Evolutionary conservation across 140 eudicot species (phyloP), one percentile per base, ranked within the genome.

Genomic region (Anethum foeniculum): DNA sequence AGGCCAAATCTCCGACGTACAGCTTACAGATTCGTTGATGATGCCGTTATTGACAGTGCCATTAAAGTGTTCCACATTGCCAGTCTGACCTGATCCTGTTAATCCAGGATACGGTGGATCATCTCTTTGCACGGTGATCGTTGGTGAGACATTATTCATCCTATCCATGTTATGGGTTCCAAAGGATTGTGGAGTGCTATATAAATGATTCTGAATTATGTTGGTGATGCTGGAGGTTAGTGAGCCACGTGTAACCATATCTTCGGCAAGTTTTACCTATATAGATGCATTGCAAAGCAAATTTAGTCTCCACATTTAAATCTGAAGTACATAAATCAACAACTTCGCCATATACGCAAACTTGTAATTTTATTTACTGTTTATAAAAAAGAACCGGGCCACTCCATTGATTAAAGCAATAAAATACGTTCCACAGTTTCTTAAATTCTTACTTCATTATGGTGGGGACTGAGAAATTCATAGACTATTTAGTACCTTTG

Each of bases 201-300:
- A 79, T 36, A 92, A 77, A 62, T 89, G 93, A 80, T 91, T 92
- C 30, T 92, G 97, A 38, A 94, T 82, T 21, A 94, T 91, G 79
- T 90, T 94, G 84, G 86, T 94, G 52, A 94, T 80, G 81, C 93
- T 90, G 15, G 96, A 87, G 38, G 97, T 88, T 76, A 92, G 79
- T 0, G 97, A 89, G 73, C 99, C 97, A 71, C 97, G 89, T 30
- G 96, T 83, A 11, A 92, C 90, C 96, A 88, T 84, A 82, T 92
- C 99, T 80, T 94, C 99, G 23, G 97, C 97, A 78, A 94, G 84
- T 77, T 94, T 94, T 87, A 94, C 99, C 98, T 94, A 85, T 25
- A 85, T 74, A 23, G 56, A 0, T 38, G 78, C 44, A 38, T 60
- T 60, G 16, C 69, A 60, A 34, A 60, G 16, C 69, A n/a, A 58